Conservation (phyloP, 2,329 filamentous ascomycete species). For the Microcyclosporella mali region DNA sequence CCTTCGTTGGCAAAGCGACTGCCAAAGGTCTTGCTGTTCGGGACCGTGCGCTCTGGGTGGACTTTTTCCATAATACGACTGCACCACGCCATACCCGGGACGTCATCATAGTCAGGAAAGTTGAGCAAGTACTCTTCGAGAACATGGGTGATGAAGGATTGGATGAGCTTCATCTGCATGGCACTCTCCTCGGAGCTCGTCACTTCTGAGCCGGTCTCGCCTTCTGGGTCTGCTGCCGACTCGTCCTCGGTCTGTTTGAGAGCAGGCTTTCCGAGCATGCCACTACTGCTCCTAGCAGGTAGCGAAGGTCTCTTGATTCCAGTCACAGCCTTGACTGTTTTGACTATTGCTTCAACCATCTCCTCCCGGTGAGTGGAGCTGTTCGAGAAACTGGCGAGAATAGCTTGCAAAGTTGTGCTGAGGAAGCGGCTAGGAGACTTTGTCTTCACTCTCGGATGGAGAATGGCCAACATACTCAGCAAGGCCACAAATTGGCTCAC, state of each 20-base stretch:
- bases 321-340: conserved; percentile 63
- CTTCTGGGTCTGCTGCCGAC: conserved; percentile 40
- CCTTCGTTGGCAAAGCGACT: conserved; percentile 61
- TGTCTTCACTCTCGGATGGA: conserved; percentile 69
- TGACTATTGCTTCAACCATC: conserved; percentile 63
- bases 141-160: conserved; percentile 72
- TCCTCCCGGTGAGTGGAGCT: conserved; percentile 52
- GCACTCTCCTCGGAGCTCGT: conserved; percentile 49
- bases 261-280: conserved; percentile 20
- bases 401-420: conserved; percentile 66
- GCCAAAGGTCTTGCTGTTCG: conserved; percentile 55
- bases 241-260: conserved; percentile 31
- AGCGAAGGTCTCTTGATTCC: conserved; percentile 60
- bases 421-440: conserved; percentile 74
- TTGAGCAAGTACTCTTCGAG: conserved; percentile 67
- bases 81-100: conserved; percentile 46
- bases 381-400: conserved; percentile 60
- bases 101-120: conserved; percentile 38
- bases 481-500: conserved; percentile 60
- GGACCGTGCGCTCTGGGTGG: conserved; percentile 58
- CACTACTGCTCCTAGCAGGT: conserved; percentile 51
- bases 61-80: conserved; percentile 62
- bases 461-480: conserved; percentile 63
- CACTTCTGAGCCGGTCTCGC: conserved; percentile 46
- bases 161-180: conserved; percentile 59